Evolutionary conservation across 345 rosid genomes (phyloP), one percentile per base, ranked within the genome.

Genomic region (Heritiera fomes): DNA sequence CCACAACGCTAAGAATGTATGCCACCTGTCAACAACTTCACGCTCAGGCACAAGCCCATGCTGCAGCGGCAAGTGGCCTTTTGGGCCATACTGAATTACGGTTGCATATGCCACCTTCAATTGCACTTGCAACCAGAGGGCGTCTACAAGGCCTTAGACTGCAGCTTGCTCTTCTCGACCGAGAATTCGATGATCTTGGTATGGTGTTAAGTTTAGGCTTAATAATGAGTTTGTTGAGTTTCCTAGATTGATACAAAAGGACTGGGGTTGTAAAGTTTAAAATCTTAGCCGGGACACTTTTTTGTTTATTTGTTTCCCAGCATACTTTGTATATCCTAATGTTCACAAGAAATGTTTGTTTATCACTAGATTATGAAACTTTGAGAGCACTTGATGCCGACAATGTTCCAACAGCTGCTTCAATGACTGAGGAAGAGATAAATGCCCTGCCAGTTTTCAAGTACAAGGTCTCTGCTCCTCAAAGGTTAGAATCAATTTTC

Each of bases 351-450:
- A 20, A 7, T 73, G 23, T 17, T 86, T 79, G 64, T 77, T 71
- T 5, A 41, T 47, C 20, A 63, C 80, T 83, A 96, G 98, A 96
- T 87, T 96, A 96, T 87, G 98, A 94, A 83, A 84, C 99, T 63
- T 84, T 96, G 81, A 90, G 99, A 81, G 94, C 98, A 46, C 87
- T 96, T 82, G 99, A 96, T 81, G 89, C 95, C 7, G 95, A 91
- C 79, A 91, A 90, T 82, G 86, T 80, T 68, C 84, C 90, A 60
- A 50, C 92, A 30, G 82, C 81, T 60, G 78, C 80, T 80, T 96
- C 98, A 30, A 94, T 94, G 99, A 96, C 89, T 5, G 99, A 96
- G 76, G 98, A 92, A 84, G 98, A 94, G 91, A 96, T 96, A 78
- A 92, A 92, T 82, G 91, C 93, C 49, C 89, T 94, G 62, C 98